These are phyloP conservation scores for Alternaria postmessia DNA, from an alignment of 2,329 filamentous ascomycete genomes.

Conservation along the genomic window DNA sequence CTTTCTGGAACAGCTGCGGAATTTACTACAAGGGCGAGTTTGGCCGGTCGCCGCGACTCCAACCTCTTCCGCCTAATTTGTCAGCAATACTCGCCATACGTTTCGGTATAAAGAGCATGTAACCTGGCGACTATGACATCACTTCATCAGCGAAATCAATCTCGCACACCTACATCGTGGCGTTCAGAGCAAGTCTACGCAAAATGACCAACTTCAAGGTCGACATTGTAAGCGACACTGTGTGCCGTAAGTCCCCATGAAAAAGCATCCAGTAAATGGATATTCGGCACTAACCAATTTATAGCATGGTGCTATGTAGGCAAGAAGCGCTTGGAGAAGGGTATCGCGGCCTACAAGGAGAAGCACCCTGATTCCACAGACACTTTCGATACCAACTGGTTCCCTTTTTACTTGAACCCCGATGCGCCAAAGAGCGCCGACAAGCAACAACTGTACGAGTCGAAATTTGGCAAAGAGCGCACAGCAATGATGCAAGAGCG, in stretches of 20 bases:
- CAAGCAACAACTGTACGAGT: constrained; percentile 66
- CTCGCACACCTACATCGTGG: constrained; percentile 38
- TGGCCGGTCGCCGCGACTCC: constrained; percentile 2
- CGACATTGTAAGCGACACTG: constrained; percentile 77
- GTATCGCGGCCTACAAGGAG: constrained; percentile 72
- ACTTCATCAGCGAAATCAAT: background rate
- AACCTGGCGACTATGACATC: constrained; percentile 7
- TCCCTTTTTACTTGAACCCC: constrained; percentile 82
- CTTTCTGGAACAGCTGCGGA: constrained; percentile 3
- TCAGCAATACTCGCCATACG: constrained; percentile 27
- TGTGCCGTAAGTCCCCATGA: constrained; percentile 68
- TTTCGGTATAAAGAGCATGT: constrained; percentile 16
- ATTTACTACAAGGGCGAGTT: constrained; percentile 7
- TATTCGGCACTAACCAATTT: constrained; percentile 8
- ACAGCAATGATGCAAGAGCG: constrained; percentile 65
- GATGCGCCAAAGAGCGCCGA: constrained; percentile 63
- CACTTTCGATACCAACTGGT: constrained; percentile 77
- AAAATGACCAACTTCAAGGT: constrained; percentile 71
- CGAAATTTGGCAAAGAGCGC: constrained; percentile 71
- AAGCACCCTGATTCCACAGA: constrained; percentile 68
- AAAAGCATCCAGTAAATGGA: background rate
- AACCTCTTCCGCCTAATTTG: constrained; percentile 25
- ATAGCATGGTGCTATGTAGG: constrained; percentile 73
- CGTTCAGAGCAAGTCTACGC: constrained; percentile 42
- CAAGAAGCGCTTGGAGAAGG: constrained; percentile 75